phyloP scores from a whole-genome alignment of 2,329 filamentous ascomycete genomes.

The Teratosphaeria zuluensis region DNA sequence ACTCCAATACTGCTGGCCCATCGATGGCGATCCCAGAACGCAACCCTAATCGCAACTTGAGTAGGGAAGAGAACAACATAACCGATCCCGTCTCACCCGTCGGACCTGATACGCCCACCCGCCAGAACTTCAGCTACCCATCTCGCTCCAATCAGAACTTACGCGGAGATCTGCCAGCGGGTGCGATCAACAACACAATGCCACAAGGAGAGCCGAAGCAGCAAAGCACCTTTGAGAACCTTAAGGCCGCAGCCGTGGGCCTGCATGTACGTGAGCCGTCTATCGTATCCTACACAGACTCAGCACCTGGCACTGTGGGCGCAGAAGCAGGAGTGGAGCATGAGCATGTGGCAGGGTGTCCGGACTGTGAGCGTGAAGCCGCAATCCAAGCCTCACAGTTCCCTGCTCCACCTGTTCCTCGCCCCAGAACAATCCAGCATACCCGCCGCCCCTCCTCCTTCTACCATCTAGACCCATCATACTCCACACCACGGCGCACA shows the following conservation, averaged over 20 bases:
- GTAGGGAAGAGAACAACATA: not conserved
- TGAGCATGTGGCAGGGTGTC: not conserved
- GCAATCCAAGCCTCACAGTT: not conserved
- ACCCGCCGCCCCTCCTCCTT: not conserved
- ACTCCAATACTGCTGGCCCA: not conserved
- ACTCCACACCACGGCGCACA: not conserved
- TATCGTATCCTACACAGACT: not conserved
- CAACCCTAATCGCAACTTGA: conserved; percentile 5
- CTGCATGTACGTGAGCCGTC: conserved; percentile 18
- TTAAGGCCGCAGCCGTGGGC: conserved; percentile 23
- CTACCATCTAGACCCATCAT: not conserved
- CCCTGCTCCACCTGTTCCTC: not conserved
- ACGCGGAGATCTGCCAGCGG: conserved; percentile 1
- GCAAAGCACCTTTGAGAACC: conserved; percentile 9
- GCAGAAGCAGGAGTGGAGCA: not conserved
- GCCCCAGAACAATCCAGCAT: not conserved
- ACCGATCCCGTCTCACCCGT: not conserved
- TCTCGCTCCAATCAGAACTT: not conserved
- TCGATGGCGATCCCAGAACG: not conserved
- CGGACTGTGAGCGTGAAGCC: not conserved
- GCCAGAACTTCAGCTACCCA: conserved; percentile 7
- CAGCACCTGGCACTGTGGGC: not conserved
- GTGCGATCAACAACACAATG: not conserved
- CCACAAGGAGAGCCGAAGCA: not conserved
- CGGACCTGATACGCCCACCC: not conserved